A percentile compares a stretch with the other conserved stretches of the same genome.
phyloP scores from a whole-genome alignment of 768 basidiomycete genomes.

The Postia placenta region DNA sequence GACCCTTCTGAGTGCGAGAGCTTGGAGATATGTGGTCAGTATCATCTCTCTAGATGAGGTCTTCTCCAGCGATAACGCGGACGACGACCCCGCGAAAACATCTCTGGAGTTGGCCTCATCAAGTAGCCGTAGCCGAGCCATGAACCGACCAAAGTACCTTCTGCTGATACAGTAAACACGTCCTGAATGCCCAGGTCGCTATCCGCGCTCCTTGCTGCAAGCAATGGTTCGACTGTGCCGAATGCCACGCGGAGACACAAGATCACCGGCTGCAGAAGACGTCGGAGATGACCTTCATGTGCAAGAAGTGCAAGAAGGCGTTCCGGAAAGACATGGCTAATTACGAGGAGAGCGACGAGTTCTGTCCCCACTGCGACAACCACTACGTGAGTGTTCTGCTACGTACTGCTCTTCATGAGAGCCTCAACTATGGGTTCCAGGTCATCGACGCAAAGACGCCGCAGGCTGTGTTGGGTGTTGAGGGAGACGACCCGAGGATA shows the following conservation, averaged over 20 bases:
- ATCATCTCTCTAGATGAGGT: neutral
- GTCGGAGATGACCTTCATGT: slow-evolving; percentile 77
- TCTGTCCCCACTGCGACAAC: slow-evolving; percentile 97
- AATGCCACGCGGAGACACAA: slow-evolving; percentile 87
- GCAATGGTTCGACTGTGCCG: slow-evolving; percentile 94
- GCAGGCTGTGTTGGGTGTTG: slow-evolving; percentile 76
- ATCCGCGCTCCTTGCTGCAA: slow-evolving; percentile 97
- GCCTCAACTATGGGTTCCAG: slow-evolving; percentile 32
- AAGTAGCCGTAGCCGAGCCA: neutral
- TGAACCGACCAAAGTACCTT: neutral
- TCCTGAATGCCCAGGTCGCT: slow-evolving; percentile 93
- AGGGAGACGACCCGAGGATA: slow-evolving; percentile 86
- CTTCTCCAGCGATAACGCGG: neutral
- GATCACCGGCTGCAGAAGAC: slow-evolving; percentile 70
- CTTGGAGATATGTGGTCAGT: slow-evolving; percentile 8
- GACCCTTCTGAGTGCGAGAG: too few species aligned
- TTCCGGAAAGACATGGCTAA: slow-evolving; percentile 91
- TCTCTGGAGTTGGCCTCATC: neutral
- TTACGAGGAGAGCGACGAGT: slow-evolving; percentile 97
- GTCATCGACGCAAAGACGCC: slow-evolving; percentile 92
- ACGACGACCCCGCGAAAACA: neutral
- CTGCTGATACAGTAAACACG: slow-evolving; percentile 67
- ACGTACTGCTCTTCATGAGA: neutral
- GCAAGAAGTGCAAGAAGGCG: slow-evolving; percentile 92
- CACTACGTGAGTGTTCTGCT: slow-evolving; percentile 71